Evolutionary conservation across 176 grass and related monocot species (phyloP).

Genomic region (Themeda triandra): DNA sequence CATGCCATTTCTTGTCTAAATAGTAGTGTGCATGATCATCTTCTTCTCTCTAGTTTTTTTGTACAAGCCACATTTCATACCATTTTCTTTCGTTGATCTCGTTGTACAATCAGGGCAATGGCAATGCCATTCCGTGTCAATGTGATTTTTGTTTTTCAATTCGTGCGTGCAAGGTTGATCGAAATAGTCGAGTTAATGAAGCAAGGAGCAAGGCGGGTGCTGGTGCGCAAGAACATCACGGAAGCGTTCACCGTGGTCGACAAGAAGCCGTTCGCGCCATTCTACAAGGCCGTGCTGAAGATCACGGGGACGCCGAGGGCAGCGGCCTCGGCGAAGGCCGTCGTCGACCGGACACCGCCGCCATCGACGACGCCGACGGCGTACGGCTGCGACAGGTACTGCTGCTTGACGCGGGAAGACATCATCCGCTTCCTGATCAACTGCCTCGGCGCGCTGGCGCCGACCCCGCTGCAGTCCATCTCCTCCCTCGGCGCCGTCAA

Average conservation of each 20-base stretch:
- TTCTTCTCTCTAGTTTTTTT: too few relatives aligned
- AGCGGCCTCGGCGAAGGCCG: background rate
- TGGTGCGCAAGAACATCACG: slow-evolving; percentile 43
- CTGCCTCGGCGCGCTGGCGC: slow-evolving; percentile 60
- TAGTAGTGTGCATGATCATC: background rate
- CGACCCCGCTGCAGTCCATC: slow-evolving; percentile 51
- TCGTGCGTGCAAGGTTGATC: slow-evolving; percentile 39
- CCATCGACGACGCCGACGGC: slow-evolving; percentile 7
- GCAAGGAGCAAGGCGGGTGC: slow-evolving; percentile 41
- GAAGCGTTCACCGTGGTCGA: slow-evolving; percentile 23
- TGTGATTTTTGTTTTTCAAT: background rate
- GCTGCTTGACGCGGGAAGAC: slow-evolving; percentile 57
- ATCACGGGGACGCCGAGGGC: slow-evolving; percentile 23
- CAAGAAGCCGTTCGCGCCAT: slow-evolving; percentile 48
- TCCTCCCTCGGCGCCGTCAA: slow-evolving; percentile 49
- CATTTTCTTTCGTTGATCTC: background rate
- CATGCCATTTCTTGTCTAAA: background rate
- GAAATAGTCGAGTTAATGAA: slow-evolving; percentile 68
- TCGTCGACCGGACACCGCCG: background rate
- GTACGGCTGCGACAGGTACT: slow-evolving; percentile 41
- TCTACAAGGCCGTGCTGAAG: slow-evolving; percentile 43
- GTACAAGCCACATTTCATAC: background rate
- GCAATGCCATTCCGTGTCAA: background rate
- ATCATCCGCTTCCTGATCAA: slow-evolving; percentile 65
- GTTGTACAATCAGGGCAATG: background rate